A percentile compares a stretch with the other conserved stretches of the same genome.
Conservation (phyloP, 371 early-diverging fungal species). For the Actinomortierella wolfii region DNA sequence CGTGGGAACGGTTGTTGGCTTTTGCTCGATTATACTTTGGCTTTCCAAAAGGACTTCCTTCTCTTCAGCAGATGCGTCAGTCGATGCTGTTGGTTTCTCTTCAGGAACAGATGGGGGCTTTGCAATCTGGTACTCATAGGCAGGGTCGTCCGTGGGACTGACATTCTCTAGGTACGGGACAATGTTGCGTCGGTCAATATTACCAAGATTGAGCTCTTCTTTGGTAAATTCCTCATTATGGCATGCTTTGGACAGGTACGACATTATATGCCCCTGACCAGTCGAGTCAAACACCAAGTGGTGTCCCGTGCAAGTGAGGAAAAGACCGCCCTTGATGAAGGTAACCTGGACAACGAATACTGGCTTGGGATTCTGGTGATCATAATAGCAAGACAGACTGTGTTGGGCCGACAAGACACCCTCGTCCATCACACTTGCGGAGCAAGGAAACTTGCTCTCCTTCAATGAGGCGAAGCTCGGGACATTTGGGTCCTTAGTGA, state of each 20-base stretch:
- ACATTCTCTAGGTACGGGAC: neutral
- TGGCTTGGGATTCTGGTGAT: neutral
- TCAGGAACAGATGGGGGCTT: neutral
- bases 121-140: neutral
- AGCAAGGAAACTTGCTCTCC: neutral
- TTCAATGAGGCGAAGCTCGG: neutral
- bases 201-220: neutral
- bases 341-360: conserved; percentile 2
- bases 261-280: neutral
- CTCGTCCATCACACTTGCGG: neutral
- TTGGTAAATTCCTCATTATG: neutral
- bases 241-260: conserved; percentile 1
- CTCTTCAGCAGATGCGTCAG: no score
- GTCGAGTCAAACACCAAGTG: conserved; percentile 3
- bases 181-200: neutral
- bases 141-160: neutral
- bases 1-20: no score
- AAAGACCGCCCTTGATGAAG: neutral
- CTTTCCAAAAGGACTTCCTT: no score
- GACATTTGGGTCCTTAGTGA: neutral
- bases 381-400: neutral
- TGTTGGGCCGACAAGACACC: neutral
- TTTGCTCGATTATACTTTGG: no score
- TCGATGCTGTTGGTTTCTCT: no score
- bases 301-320: neutral